Percentiles rank a stretch among this genome's conserved stretches.
Conservation (phyloP, 2,329 filamentous ascomycete species). For the Dactylellina leptospora region DNA sequence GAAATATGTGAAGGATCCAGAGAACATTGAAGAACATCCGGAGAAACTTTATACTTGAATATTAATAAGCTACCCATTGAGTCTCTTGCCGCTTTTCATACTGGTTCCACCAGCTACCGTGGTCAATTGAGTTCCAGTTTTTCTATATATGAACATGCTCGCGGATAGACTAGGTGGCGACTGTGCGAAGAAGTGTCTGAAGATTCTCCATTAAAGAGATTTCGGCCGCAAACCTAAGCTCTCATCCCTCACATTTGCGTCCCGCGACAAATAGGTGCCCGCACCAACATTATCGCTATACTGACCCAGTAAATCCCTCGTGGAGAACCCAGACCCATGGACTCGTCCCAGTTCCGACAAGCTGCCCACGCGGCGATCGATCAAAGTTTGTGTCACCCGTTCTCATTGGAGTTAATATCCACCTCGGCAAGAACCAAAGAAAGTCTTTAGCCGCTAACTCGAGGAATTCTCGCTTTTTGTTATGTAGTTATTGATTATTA, state of each 20-base stretch:
- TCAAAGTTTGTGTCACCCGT: slow-evolving; percentile 70
- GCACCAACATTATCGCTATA: neutral
- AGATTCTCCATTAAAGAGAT: no score
- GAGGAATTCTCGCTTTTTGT: neutral
- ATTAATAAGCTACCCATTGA: neutral
- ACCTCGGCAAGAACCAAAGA: neutral
- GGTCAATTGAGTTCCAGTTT: neutral
- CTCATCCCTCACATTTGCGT: neutral
- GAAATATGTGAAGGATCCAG: slow-evolving; percentile 21
- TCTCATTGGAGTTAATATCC: slow-evolving; percentile 26
- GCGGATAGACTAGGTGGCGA: no score
- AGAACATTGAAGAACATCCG: slow-evolving; percentile 22
- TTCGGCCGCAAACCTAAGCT: neutral
- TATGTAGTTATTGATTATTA: slow-evolving; percentile 82
- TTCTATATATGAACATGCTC: neutral
- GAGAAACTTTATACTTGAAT: neutral
- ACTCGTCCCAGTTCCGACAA: slow-evolving; percentile 77
- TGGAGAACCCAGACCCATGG: slow-evolving; percentile 66
- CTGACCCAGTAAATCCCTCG: slow-evolving; percentile 4
- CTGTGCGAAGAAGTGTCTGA: no score
- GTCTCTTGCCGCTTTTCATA: neutral
- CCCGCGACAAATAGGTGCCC: neutral
- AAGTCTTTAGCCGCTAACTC: neutral
- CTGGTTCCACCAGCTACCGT: neutral
- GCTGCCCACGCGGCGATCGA: slow-evolving; percentile 82